Base-by-base conservation (phyloP, 1,284 basidiomycete species). In the Austroboletus niveus region DNA sequence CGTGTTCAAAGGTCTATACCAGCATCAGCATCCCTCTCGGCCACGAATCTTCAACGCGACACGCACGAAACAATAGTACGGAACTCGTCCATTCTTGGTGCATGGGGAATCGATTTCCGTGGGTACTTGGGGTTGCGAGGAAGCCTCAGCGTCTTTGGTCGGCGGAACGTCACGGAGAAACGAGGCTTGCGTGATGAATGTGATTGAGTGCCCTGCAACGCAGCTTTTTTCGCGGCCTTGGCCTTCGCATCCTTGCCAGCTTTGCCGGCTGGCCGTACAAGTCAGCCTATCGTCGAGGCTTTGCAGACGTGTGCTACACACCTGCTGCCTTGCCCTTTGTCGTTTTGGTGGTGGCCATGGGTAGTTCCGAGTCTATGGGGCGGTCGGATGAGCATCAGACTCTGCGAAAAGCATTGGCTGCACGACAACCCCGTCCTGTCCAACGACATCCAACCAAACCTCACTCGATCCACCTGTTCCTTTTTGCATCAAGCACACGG, bases 11-110 rank as follows among this genome's bases (percentile, higher is more conserved):
- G 89, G 88, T 51, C 85, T 87, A 48, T 48, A 44, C 8, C 39
- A 44, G 35, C n/a, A 42, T 67, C 45, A 69, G 45, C 32, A 45
- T 20, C 29, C 41, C 24, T 6, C 20, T 5, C 40, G 22, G 5
- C 22, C 38, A 10, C 17, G 6, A 22, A 2, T 6, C 1, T 11
- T 27, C 15, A 38, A 11, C 14, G n/a, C 30, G 5, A 77, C 34
- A 55, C 85, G 71, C 70, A 88, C 84, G 85, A 90, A 57, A 95
- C 85, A 70, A 98, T 93, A 48, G 92, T 95, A 75, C 93, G 83
- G 84, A 89, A 96, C 72, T 96, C 92, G 72, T 99, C 97, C 92
- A 98, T 94, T 63, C 96, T 81, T 40, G 94, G 94, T n/a, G 84
- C 87, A 82, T 98, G 95, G 52, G 89, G 87, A 61, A 98, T 81